phyloP scores from a whole-genome alignment of 2,329 filamentous ascomycete genomes.

The Dactylellina sp. region DNA sequence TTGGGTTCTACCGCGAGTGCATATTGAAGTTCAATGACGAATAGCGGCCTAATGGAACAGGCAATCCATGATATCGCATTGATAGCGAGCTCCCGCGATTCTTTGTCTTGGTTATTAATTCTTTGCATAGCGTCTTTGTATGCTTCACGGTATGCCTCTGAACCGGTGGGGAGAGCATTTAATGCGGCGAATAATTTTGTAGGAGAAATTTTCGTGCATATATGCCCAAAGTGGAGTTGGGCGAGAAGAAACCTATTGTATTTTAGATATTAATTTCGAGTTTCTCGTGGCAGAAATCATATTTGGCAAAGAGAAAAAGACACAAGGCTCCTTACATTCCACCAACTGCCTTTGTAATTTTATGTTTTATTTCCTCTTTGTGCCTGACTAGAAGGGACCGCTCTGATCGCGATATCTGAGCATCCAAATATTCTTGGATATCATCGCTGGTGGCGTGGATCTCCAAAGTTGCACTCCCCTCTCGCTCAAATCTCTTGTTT shows the following conservation, averaged over 20 bases:
- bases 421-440: conserved; percentile 11
- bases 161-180: neutral
- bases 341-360: neutral
- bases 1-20: conserved; percentile 16
- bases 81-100: neutral
- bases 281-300: neutral
- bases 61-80: conserved; percentile 16
- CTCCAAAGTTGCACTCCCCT: neutral
- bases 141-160: neutral
- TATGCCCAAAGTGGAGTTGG: neutral
- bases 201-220: conserved; percentile 60
- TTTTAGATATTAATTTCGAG: neutral
- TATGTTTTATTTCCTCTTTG: neutral
- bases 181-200: conserved; percentile 61
- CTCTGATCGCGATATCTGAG: neutral
- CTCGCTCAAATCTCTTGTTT: neutral
- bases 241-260: conserved; percentile 13
- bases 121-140: conserved; percentile 14
- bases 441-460: conserved; percentile 8
- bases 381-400: neutral
- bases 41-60: conserved; percentile 11
- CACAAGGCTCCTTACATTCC: conserved; percentile 40
- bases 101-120: neutral
- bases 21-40: conserved; percentile 13
- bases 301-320: too few species aligned